Conservation (phyloP, 805 yeast genomes). For the Tetrapisispora arboricola region DNA sequence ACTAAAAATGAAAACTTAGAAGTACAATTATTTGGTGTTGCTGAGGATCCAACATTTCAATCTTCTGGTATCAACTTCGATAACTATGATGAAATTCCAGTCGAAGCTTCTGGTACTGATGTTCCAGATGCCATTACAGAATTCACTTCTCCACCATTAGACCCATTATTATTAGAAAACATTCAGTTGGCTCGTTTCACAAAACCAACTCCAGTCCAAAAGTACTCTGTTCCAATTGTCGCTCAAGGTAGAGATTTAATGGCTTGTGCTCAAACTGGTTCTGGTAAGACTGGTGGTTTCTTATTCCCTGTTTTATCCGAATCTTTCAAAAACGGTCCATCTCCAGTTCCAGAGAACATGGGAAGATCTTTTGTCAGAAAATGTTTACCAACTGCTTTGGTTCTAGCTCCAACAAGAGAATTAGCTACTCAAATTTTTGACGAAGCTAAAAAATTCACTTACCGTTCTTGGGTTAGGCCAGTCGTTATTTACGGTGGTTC, state of each 20-base stretch:
- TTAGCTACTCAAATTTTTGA: conserved; percentile 91
- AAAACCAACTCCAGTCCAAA: conserved; percentile 94
- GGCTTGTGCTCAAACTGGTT: conserved; percentile 98
- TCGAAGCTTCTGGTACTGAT: conserved; percentile 90
- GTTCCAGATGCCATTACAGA: conserved; percentile 88
- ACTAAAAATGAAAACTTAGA: conserved; percentile 61
- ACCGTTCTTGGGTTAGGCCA: conserved; percentile 89
- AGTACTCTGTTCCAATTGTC: conserved; percentile 86
- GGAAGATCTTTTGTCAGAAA: conserved; percentile 46
- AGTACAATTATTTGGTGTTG: conserved; percentile 76
- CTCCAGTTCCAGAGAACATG: conserved; percentile 37
- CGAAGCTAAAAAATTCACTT: conserved; percentile 93
- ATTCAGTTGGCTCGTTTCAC: conserved; percentile 81
- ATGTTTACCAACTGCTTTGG: conserved; percentile 89
- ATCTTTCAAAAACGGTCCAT: conserved; percentile 83
- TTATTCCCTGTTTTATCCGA: conserved; percentile 93
- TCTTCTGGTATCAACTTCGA: conserved; percentile 97
- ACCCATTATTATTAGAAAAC: conserved; percentile 74
- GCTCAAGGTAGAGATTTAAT: conserved; percentile 83
- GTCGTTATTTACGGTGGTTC: conserved; percentile 99
- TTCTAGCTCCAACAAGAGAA: conserved; percentile 99
- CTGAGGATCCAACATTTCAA: conserved; percentile 54
- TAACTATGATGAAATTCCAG: conserved; percentile 97
- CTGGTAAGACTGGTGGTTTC: conserved; percentile 99
- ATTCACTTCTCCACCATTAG: conserved; percentile 90